Percentiles rank a stretch among this genome's conserved stretches.
phyloP scores from a whole-genome alignment of 1,284 basidiomycete species.

The Lignosus rhinocerotis region DNA sequence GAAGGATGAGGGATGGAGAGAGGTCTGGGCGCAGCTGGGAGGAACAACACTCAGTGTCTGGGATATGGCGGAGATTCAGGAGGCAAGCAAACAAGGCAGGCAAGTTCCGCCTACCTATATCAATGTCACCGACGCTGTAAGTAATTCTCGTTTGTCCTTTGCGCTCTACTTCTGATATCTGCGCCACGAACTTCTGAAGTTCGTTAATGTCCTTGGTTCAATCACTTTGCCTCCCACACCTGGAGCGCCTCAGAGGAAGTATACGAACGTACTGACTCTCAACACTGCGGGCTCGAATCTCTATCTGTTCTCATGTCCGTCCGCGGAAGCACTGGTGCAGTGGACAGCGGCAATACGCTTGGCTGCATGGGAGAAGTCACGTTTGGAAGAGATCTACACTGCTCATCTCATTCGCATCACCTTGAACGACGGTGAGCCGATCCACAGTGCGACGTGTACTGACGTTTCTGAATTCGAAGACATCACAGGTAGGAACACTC shows the following conservation, averaged over 20 bases:
- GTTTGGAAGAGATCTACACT: constrained; percentile 97
- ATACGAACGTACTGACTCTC: constrained; percentile 83
- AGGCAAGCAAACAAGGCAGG: constrained; percentile 75
- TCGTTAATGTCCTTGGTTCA: constrained; percentile 71
- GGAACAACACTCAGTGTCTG: constrained; percentile 92
- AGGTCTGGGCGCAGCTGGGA: constrained; percentile 93
- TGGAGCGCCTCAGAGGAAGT: constrained; percentile 53
- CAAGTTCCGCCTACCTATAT: constrained; percentile 87
- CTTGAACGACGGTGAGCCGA: constrained; percentile 46
- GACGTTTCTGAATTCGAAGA: background rate
- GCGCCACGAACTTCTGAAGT: constrained; percentile 39
- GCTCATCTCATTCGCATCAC: constrained; percentile 88
- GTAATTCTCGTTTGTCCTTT: constrained; percentile 29
- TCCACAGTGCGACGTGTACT: constrained; percentile 4
- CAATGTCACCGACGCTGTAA: constrained; percentile 84
- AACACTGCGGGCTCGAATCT: constrained; percentile 95
- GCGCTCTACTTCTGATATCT: background rate
- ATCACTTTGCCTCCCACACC: constrained; percentile 61
- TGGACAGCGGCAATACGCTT: constrained; percentile 94
- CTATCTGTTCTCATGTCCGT: constrained; percentile 85
- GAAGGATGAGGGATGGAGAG: constrained; percentile 84
- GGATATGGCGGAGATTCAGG: constrained; percentile 84
- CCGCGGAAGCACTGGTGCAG: constrained; percentile 69
- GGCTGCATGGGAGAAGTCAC: constrained; percentile 92
- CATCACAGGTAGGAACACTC: constrained; percentile 63